Base-by-base conservation (phyloP, 495 filamentous ascomycete genomes). In the Aspergillus hancockii region DNA sequence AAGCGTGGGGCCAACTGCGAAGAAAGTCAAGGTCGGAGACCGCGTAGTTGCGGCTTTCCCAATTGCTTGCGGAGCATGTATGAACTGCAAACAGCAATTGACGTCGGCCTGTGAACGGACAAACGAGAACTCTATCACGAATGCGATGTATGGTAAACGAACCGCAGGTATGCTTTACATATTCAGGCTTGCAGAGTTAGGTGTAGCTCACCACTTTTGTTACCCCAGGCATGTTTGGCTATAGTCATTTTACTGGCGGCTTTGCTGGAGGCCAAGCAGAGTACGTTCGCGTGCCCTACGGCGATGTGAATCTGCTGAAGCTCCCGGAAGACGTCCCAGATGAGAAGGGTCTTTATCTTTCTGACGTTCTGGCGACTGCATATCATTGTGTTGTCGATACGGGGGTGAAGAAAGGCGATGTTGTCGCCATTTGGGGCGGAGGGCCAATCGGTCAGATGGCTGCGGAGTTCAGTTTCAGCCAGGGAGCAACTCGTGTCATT, bases 211-310 rank as follows among this genome's bases (percentile, higher is more conserved):
- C 9, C 38, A 34, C 41, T 9, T 9, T 13, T 40, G 10, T 40
- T 40, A 28, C 25, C n/a, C 13, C 46, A 77, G 75, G 79, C 16
- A 79, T 81, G 38, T 81, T 82, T 58, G 80, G 80, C 9, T 82
- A 82, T 55, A 77, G 72, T 14, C 80, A 89, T 62, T 90, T 96
- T 66, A 90, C 89, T 0, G 91, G 92, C 4, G 93, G 93, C 3
- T 97, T 92, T 67, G 90, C 92, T 12, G 92, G 92, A 43, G 91
- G 92, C 0, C 92, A 96, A 68, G 89, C 92, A 10, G 93, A 97
- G 71, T 96, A 92, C 58, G 84, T 90, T 9, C 85, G 93, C 0
- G 90, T 95, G 10, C 92, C 93, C 0, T 83, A 85, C 21, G 93
- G 83, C n/a, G 89, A 95, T 52, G 83, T 87, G 60, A 96, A 96